Evolutionary conservation across 2,329 filamentous ascomycete species (phyloP).

Genomic region (Sporothrix variecibatus): DNA sequence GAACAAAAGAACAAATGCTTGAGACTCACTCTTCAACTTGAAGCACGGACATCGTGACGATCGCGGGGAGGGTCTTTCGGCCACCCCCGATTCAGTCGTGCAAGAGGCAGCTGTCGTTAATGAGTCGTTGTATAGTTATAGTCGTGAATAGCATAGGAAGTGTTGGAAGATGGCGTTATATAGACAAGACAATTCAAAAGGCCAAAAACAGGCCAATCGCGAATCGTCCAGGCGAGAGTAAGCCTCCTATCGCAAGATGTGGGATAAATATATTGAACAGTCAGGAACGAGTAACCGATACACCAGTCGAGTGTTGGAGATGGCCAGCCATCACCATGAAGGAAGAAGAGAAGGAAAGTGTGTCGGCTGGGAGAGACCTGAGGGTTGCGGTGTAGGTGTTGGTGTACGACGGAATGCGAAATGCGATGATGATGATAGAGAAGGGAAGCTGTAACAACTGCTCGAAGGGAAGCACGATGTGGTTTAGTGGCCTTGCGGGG

Average conservation of each 20-base stretch:
- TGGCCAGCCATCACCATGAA: conserved; percentile 24
- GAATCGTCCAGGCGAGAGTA: neutral
- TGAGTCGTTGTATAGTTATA: neutral
- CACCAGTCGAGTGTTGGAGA: neutral
- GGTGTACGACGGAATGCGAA: neutral
- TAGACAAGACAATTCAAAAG: neutral
- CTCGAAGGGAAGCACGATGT: neutral
- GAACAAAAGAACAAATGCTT: neutral
- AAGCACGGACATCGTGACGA: conserved; percentile 45
- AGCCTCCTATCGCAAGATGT: neutral
- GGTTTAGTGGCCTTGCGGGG: conserved; percentile 8
- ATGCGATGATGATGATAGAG: neutral
- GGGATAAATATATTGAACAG: neutral
- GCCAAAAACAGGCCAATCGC: neutral
- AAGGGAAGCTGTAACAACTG: neutral
- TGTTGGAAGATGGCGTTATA: neutral
- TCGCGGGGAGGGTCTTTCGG: neutral
- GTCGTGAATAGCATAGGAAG: neutral
- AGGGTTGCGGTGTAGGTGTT: neutral
- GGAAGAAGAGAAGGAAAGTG: neutral
- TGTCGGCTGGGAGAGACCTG: neutral
- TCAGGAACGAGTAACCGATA: neutral
- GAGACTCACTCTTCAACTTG: conserved; percentile 46
- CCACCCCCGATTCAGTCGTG: neutral
- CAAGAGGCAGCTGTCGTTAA: neutral